phyloP scores from a whole-genome alignment of 345 rosid species.

The Populus simonii region DNA sequence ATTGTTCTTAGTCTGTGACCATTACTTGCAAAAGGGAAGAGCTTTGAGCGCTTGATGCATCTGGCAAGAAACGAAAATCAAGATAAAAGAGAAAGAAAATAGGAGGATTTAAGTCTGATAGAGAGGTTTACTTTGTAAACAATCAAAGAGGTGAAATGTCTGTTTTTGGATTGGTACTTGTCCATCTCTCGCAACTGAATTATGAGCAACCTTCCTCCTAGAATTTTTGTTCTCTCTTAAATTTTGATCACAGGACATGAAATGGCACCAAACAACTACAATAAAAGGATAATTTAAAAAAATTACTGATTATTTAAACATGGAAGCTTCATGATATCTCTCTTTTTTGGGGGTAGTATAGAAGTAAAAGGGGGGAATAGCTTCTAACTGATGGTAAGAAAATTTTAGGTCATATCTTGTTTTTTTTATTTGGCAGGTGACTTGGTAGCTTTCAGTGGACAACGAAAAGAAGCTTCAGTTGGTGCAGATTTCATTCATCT shows the following conservation, averaged over 20 bases:
- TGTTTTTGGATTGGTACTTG: conserved; percentile 7
- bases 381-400: background rate
- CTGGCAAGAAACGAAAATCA: background rate
- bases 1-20: conserved; percentile 21
- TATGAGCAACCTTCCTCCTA: background rate
- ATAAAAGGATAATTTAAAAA: too few species aligned
- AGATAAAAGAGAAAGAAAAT: background rate
- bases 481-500: background rate
- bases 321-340: too few species aligned
- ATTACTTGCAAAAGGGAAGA: background rate
- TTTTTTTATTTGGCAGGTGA: background rate
- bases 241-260: background rate
- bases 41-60: background rate
- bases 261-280: conserved; percentile 3
- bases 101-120: background rate
- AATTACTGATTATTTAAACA: too few species aligned
- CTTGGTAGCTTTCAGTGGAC: background rate
- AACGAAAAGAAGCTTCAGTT: background rate
- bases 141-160: conserved; percentile 37
- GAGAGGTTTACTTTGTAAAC: conserved; percentile 19
- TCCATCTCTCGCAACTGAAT: conserved; percentile 8
- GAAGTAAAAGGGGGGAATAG: background rate
- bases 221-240: background rate
- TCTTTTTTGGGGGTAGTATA: too few species aligned
- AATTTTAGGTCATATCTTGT: background rate